Evolutionary conservation across 2,329 filamentous ascomycete species (phyloP), one percentile per base, ranked within the genome.

Genomic region (Cladosporium phlei): DNA sequence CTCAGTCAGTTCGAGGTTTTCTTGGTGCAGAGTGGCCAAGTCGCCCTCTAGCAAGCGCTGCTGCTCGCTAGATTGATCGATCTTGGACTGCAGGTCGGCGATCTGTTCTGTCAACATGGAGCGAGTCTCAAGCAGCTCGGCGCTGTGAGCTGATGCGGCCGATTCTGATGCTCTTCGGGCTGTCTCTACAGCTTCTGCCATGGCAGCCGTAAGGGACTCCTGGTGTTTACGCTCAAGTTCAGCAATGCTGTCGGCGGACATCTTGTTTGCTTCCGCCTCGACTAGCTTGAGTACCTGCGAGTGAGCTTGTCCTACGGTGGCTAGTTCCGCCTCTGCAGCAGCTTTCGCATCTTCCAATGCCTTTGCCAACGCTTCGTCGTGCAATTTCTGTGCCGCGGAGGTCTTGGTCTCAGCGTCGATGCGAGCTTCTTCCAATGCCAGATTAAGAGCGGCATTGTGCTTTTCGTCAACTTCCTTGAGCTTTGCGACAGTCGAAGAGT

Each of bases 221-320:
- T 54, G 46, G 35, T 59, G 58, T 9, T 47, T 43, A 21, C 51
- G 30, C 42, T 61, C 50, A 3, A 56, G 42, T 16, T 56, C 57
- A 19, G 49, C 48, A 19, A 55, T 22, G 11, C 50, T 50, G 29
- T 48, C 50, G 4, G 50, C 47, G 14, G 51, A 50, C 19, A 50
- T 49, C 32, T 52, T 53, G 44, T 59, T 50, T 24, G 54, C 47
- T 22, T 52, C 51, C 17, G 46, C 37, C 19, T 52, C 53, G 19
- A 56, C 51, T 30, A 57, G 52, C 7, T 46, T 49, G 8, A 62
- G 43, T 2, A 55, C 55, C 30, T 56, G 51, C 21, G 59, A 53
- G 38, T 63, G 59, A 20, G 51, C 52, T 25, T 49, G 50, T 40
- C 58, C 54, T 9, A 63, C 48, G 22, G 50, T 52, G 12, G 48